Evolutionary conservation across 495 filamentous ascomycete genomes (phyloP), one percentile per base, ranked within the genome.

Genomic region (Thermothielavioides terrestris): DNA sequence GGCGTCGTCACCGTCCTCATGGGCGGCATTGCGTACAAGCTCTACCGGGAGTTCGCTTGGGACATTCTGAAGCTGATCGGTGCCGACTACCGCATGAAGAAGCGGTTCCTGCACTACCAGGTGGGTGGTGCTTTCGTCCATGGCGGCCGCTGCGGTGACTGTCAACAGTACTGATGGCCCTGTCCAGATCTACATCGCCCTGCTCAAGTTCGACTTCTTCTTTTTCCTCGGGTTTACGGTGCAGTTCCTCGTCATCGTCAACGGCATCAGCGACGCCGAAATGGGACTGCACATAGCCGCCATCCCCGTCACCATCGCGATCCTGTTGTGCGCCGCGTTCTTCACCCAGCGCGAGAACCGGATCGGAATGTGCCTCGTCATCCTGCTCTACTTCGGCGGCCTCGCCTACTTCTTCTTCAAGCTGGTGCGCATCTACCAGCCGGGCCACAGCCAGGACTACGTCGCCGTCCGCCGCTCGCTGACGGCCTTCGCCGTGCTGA

Each of bases 181-280:
- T 3, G 4, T 10, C 9, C 35, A 97, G 90, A 89, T 98, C 61
- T 98, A 95, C 69, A 96, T 98, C 59, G 87, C 94, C 30, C 79
- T 97, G 9, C 77, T 98, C 44, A 98, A 98, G 67, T 98, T 98
- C 67, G 92, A 98, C 70, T 97, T 98, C 68, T 98, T 98, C 79
- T 95, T 98, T 77, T 98, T 98, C 78, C 80, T 98, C 43, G 92
- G 89, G 12, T 98, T 98, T 62, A 96, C 90, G 6, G 84, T 98
- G 31, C 92, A 98, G 63, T 97, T 98, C 68, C 74, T 98, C 25
- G 92, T 97, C 53, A 83, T 98, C 48, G 89, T 97, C 32, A 82
- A 78, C 30, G 70, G 78, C 53, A 78, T 75, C 25, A 73, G 73
- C 25, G 75, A 84, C 56, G 68, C 76, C 59, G 92, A 98, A 64